These are phyloP conservation scores for Botrytis pseudocinerea DNA, from an alignment of 2,329 filamentous ascomycete species.

Conservation along the genomic window DNA sequence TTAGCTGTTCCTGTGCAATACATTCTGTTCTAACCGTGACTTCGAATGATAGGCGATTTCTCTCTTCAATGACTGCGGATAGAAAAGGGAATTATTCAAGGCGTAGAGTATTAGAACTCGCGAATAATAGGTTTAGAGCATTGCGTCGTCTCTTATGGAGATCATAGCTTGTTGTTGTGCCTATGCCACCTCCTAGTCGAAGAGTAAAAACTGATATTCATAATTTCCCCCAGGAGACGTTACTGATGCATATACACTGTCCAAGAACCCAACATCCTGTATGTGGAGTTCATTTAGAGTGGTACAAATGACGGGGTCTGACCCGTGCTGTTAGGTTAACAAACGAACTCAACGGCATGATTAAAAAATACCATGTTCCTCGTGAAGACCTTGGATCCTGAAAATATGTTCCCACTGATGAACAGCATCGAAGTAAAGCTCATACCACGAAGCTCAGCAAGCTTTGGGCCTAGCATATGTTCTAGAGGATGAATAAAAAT, in stretches of 20 bases:
- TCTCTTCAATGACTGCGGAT: slow-evolving; percentile 40
- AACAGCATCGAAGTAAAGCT: slow-evolving; percentile 47
- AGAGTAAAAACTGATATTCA: slow-evolving; percentile 21
- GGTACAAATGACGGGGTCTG: slow-evolving; percentile 42
- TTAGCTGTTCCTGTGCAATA: slow-evolving; percentile 28
- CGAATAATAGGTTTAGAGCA: slow-evolving; percentile 31
- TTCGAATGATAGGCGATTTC: slow-evolving; percentile 38
- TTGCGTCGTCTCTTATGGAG: slow-evolving; percentile 27
- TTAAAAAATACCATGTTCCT: slow-evolving; percentile 40
- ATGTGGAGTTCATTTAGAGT: slow-evolving; percentile 39
- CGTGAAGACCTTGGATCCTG: slow-evolving; percentile 46
- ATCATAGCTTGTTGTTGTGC: slow-evolving; percentile 27
- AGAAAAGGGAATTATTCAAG: slow-evolving; percentile 36
- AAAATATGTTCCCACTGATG: slow-evolving; percentile 46
- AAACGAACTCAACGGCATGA: neutral
- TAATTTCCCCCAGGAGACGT: slow-evolving; percentile 20
- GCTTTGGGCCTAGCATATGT: neutral
- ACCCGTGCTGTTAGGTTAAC: neutral
- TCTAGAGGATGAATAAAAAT: neutral
- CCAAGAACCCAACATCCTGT: slow-evolving; percentile 42
- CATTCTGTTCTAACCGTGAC: slow-evolving; percentile 38
- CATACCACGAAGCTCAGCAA: slow-evolving; percentile 30
- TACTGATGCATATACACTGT: slow-evolving; percentile 43
- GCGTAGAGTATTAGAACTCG: slow-evolving; percentile 23
- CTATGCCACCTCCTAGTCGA: slow-evolving; percentile 13